phyloP scores from a whole-genome alignment of 495 filamentous ascomycete species.

The Astrocystis sublimbata region DNA sequence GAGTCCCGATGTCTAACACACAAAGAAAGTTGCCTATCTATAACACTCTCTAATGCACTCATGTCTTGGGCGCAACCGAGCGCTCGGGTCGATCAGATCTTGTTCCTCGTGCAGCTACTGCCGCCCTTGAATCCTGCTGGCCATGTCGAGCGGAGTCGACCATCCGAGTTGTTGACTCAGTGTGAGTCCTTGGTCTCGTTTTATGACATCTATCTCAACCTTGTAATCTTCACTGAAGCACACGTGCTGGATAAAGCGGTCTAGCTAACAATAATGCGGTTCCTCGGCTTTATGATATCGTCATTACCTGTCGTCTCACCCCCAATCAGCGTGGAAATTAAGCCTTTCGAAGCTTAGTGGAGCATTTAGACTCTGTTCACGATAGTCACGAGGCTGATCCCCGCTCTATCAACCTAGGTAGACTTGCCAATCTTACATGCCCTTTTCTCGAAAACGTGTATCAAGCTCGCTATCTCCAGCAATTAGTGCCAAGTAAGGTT shows the following conservation, averaged over 20 bases:
- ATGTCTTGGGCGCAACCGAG: slow-evolving; percentile 3
- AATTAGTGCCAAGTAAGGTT: background rate
- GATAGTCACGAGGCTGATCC: background rate
- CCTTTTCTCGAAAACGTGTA: background rate
- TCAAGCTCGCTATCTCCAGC: background rate
- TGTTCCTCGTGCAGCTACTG: background rate
- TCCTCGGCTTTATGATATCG: background rate
- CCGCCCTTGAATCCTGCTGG: background rate
- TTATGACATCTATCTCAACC: background rate
- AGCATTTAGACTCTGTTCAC: background rate
- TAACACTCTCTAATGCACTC: background rate
- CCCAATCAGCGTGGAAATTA: background rate
- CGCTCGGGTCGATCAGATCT: slow-evolving; percentile 8
- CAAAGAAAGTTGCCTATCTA: background rate
- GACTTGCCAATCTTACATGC: background rate
- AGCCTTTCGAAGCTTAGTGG: background rate
- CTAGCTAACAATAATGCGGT: background rate
- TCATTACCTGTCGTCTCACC: background rate
- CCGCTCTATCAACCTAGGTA: background rate
- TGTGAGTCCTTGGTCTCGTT: background rate
- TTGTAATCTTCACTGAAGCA: background rate
- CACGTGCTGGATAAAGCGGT: background rate
- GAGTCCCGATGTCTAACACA: slow-evolving; percentile 1
- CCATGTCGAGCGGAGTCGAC: background rate
- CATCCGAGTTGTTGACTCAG: background rate